These are phyloP conservation scores for Theobroma grandiflorum DNA, from an alignment of 441 rosid species.

Conservation along the genomic window DNA sequence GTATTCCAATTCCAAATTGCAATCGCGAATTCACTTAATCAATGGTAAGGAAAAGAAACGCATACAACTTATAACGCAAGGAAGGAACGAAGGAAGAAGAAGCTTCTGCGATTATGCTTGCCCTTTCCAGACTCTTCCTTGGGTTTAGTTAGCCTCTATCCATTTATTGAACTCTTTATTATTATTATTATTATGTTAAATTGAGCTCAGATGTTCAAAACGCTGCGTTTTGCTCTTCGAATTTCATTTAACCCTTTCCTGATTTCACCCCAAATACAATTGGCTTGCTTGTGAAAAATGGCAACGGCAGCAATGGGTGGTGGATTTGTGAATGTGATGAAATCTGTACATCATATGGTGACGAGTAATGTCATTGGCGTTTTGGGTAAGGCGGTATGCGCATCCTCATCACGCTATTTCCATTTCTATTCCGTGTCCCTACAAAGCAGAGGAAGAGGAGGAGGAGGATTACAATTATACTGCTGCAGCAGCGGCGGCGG, in stretches of 20 bases:
- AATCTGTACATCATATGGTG: not conserved
- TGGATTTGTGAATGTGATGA: conserved; percentile 6
- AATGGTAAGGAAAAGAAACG: no score
- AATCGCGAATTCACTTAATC: no score
- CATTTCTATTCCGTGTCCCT: not conserved
- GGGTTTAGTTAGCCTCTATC: no score
- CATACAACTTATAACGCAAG: no score
- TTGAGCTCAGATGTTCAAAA: no score
- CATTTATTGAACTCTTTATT: no score
- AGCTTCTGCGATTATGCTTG: not conserved
- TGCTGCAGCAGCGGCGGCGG: conserved; percentile 2
- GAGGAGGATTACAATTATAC: not conserved
- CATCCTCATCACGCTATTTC: not conserved
- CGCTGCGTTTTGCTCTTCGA: no score
- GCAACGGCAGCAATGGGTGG: conserved; percentile 15
- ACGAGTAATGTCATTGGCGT: conserved; percentile 2
- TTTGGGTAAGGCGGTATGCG: not conserved
- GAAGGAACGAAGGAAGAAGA: not conserved
- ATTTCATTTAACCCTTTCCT: no score
- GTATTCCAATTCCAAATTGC: not conserved
- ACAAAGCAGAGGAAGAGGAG: not conserved
- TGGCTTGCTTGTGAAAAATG: not conserved
- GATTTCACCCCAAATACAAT: no score
- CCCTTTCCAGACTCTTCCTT: conserved; percentile 18
- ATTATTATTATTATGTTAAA: no score